Conservation (phyloP, 768 basidiomycete genomes). For the Boletus tomentosulus region DNA sequence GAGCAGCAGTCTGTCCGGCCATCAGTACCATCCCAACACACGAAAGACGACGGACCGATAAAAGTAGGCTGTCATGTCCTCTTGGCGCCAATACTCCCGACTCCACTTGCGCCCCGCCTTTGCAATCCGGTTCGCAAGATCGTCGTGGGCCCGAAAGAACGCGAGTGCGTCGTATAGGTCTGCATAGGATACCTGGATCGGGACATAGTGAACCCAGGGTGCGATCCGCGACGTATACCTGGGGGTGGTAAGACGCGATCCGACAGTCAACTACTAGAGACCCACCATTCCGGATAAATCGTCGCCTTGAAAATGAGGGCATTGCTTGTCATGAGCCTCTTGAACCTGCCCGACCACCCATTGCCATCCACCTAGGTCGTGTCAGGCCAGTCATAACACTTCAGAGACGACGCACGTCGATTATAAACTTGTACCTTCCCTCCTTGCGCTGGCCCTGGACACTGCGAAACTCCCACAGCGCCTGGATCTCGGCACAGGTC, state of each 20-base stretch:
- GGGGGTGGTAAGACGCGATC: neutral
- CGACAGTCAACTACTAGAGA: too few species aligned
- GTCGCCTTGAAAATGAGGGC: constrained; percentile 66
- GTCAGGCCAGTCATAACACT: neutral
- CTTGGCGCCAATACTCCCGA: constrained; percentile 50
- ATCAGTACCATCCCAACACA: too few species aligned
- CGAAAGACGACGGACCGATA: too few species aligned
- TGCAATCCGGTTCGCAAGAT: constrained; percentile 54
- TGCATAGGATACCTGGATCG: constrained; percentile 58
- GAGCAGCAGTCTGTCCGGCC: constrained; percentile 40
- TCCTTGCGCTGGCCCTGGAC: constrained; percentile 44
- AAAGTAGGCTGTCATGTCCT: constrained; percentile 57
- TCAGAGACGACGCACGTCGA: constrained; percentile 41
- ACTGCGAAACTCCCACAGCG: constrained; percentile 48
- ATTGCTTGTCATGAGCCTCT: constrained; percentile 57
- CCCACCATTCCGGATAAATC: constrained; percentile 70
- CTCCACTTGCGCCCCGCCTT: constrained; percentile 55
- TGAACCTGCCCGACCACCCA: constrained; percentile 70
- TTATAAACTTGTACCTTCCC: constrained; percentile 55
- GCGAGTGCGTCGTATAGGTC: constrained; percentile 68
- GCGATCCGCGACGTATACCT: constrained; percentile 42
- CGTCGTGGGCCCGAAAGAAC: constrained; percentile 72
- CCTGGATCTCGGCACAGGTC: constrained; percentile 41
- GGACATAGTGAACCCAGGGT: constrained; percentile 76
- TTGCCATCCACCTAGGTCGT: constrained; percentile 47